A percentile compares a stretch with the other conserved stretches of the same genome.
phyloP scores from a whole-genome alignment of 352 stramenopile species.

The Halophytophthora batemanensis region DNA sequence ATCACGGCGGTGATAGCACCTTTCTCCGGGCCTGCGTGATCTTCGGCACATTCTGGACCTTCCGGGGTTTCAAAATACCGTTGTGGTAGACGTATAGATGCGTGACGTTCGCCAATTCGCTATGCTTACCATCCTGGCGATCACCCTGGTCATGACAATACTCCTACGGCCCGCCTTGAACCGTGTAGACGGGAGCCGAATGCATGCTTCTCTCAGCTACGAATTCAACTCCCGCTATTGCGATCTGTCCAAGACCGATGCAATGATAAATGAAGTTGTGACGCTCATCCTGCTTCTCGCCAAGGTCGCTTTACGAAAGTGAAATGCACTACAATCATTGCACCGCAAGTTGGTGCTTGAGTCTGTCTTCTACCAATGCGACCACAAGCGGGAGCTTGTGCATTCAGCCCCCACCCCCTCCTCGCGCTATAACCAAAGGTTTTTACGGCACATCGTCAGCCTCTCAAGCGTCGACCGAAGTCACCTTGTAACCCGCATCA shows the following conservation, averaged over 20 bases:
- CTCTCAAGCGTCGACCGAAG: too few species aligned
- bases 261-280: constrained; percentile 22
- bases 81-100: constrained; percentile 25
- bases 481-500: too few species aligned
- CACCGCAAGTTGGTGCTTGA: constrained; percentile 11
- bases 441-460: too few species aligned
- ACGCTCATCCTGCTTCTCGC: constrained; percentile 20
- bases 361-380: constrained; percentile 21
- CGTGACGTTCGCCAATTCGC: constrained; percentile 18
- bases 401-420: background rate
- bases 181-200: constrained; percentile 9
- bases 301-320: constrained; percentile 25
- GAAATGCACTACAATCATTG: background rate
- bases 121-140: constrained; percentile 9
- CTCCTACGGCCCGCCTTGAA: constrained; percentile 17
- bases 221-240: constrained; percentile 9
- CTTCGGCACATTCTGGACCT: constrained; percentile 19
- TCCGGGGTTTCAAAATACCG: constrained; percentile 26
- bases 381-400: background rate
- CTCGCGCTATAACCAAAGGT: background rate
- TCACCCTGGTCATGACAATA: constrained; percentile 14
- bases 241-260: constrained; percentile 11
- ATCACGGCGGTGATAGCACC: constrained; percentile 17
- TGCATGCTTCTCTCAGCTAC: constrained; percentile 12
- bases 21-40: constrained; percentile 17